Evolutionary conservation across 306 rosid genomes (phyloP), one percentile per base, ranked within the genome.

Genomic region (Begonia loranthoides): DNA sequence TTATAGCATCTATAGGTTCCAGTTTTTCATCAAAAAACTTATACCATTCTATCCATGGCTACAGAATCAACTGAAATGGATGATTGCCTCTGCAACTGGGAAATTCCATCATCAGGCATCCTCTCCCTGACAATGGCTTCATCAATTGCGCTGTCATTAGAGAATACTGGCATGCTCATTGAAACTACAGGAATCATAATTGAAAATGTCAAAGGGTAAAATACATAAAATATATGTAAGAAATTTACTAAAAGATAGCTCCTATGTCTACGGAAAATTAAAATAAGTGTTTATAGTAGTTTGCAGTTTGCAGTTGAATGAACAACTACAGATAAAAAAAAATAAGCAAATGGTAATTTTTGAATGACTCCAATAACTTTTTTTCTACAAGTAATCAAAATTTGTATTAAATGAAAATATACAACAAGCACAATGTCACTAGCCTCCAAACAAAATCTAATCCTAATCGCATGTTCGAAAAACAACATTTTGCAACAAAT

Each of bases 1-100:
- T 10, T 43, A 43, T n/a, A 43, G 15, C 15, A 11, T 43, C n/a
- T 43, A 59, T 36, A 15, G 47, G 40, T 66, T 49, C 13, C 17
- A 59, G 56, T 55, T 62, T 24, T 62, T 52, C n/a, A n/a, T 49
- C 38, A 73, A 64, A 59, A 19, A 12, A 10, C 45, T 50, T 50
- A 45, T 78, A 79, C 93, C 87, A 61, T 64, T 73, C 66, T 71
- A 59, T 38, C 75, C 55, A 61, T 47, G 41, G 64, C 59, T 61
- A 67, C 34, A 57, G 77, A 68, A 69, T 72, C 76, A 15, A 61
- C 64, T 48, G 75, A 73, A 68, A 63, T 61, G 52, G 68, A 62
- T 46, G 70, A 59, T 15, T 64, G 82, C 43, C 61, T 68, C 58
- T 68, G 66, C 24, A 61, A 56, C 39, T 70, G 73, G 49, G 73